Conservation (phyloP, 495 filamentous ascomycete genomes). For the Trichoderma parareesei region DNA sequence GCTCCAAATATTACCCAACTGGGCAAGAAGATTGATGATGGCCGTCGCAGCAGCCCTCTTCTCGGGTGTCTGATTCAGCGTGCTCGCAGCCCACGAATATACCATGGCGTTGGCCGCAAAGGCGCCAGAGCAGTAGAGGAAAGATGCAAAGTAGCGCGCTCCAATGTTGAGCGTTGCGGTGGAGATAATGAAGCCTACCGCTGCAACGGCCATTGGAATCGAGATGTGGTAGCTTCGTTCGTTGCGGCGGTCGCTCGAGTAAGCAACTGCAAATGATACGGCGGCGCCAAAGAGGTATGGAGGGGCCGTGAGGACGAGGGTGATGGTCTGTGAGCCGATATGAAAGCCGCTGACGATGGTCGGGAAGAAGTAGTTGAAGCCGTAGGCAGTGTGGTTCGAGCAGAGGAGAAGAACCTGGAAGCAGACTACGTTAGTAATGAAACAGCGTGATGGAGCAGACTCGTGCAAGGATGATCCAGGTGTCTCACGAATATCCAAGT, state of each 20-base stretch:
- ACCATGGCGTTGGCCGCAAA: conserved; percentile 39
- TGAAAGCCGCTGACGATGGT: conserved; percentile 38
- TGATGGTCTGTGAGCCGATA: conserved; percentile 29
- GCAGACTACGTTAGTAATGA: background rate
- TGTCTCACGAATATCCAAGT: conserved; percentile 57
- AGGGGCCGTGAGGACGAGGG: conserved; percentile 38
- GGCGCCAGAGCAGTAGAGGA: conserved; percentile 34
- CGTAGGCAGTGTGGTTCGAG: conserved; percentile 6
- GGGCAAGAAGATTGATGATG: conserved; percentile 1
- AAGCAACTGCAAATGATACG: conserved; percentile 28
- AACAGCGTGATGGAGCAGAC: too few species aligned
- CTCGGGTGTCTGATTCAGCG: conserved; percentile 32
- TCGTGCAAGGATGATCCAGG: too few species aligned
- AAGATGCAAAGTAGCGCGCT: conserved; percentile 34
- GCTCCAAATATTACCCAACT: conserved; percentile 9
- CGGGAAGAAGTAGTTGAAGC: conserved; percentile 33
- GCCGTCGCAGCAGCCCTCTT: conserved; percentile 28
- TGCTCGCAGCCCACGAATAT: conserved; percentile 32
- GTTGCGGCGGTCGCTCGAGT: conserved; percentile 33
- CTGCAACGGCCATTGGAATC: conserved; percentile 27
- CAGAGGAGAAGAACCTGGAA: background rate
- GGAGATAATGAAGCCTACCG: conserved; percentile 35
- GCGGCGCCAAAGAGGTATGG: conserved; percentile 37
- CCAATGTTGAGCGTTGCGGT: conserved; percentile 30
- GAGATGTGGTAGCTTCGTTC: conserved; percentile 45